phyloP scores from a whole-genome alignment of 176 grass and related monocot species.

The Hsuehochloa calcarea region DNA sequence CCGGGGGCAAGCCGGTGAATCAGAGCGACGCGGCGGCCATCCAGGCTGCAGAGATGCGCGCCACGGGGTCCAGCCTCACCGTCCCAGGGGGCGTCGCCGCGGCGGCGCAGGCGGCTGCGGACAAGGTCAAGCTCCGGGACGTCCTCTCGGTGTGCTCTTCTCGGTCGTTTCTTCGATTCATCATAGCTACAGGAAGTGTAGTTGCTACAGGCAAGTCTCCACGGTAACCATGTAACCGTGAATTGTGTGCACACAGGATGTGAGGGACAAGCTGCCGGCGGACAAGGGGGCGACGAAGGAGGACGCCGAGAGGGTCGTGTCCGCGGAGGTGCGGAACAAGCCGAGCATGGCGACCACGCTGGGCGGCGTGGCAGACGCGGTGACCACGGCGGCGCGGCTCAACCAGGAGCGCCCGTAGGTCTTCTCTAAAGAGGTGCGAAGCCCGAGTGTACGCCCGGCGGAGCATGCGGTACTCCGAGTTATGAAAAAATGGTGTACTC shows the following conservation, averaged over 20 bases:
- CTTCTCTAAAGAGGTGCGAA: too few relatives aligned
- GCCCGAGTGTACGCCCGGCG: too few relatives aligned
- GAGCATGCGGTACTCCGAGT: background rate
- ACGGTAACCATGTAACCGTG: too few relatives aligned
- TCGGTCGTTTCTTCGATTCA: background rate
- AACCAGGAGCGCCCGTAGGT: conserved; percentile 45
- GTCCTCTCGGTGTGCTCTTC: conserved; percentile 39
- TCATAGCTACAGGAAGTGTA: too few relatives aligned
- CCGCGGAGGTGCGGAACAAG: conserved; percentile 51
- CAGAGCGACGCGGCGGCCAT: conserved; percentile 58
- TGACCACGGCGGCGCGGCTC: conserved; percentile 57
- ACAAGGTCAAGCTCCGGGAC: conserved; percentile 56
- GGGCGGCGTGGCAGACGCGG: conserved; percentile 47
- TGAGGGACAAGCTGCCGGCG: conserved; percentile 39
- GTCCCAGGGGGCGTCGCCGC: conserved; percentile 33
- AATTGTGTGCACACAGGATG: conserved; percentile 32
- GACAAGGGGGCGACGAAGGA: conserved; percentile 53
- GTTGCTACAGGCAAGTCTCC: too few relatives aligned
- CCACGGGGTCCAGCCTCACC: conserved; percentile 29
- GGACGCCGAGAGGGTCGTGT: conserved; percentile 51
- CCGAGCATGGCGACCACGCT: conserved; percentile 18
- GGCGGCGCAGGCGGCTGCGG: conserved; percentile 39
- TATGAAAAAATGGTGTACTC: background rate
- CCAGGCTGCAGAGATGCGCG: conserved; percentile 50
- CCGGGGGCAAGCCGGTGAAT: background rate